Evolutionary conservation across 345 rosid species (phyloP).

Genomic region (Nasturtium officinale): DNA sequence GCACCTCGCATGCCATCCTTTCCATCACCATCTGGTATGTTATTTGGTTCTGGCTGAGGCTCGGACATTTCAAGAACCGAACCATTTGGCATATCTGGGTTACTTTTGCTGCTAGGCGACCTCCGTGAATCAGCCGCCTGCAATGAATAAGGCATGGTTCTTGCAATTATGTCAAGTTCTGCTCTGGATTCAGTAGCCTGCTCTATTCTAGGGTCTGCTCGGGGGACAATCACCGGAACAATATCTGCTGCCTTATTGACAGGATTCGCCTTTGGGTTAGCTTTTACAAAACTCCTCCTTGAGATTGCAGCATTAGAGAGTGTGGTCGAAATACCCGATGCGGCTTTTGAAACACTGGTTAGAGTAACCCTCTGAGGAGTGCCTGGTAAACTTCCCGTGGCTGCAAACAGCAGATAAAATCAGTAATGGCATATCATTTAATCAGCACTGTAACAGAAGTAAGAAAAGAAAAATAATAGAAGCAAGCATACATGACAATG

Average conservation of each 20-base stretch:
- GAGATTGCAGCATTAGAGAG: conserved; percentile 54
- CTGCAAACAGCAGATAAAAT: conserved; percentile 57
- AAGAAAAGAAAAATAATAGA: conserved; percentile 1
- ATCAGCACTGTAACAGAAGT: not conserved
- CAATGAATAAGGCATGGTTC: conserved; percentile 97
- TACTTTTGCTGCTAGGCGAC: conserved; percentile 63
- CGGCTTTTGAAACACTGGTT: conserved; percentile 52
- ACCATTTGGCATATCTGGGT: conserved; percentile 57
- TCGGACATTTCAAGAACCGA: conserved; percentile 50
- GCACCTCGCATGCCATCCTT: conserved; percentile 55
- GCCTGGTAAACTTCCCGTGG: conserved; percentile 72
- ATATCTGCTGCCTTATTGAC: conserved; percentile 68
- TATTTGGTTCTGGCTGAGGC: conserved; percentile 49
- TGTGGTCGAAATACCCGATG: conserved; percentile 45
- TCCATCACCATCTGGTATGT: conserved; percentile 48
- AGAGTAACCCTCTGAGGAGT: conserved; percentile 78
- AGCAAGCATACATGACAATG: conserved; percentile 55
- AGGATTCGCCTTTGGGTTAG: conserved; percentile 51
- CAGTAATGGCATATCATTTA: conserved; percentile 38
- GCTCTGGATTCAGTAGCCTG: conserved; percentile 70
- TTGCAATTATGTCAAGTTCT: conserved; percentile 73
- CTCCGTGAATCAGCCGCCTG: conserved; percentile 67
- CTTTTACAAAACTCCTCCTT: conserved; percentile 61
- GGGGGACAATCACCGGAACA: conserved; percentile 82
- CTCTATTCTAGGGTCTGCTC: conserved; percentile 65